Base-by-base conservation (phyloP, 192 early-diverging fungal genomes). In the Funneliformis geosporum region DNA sequence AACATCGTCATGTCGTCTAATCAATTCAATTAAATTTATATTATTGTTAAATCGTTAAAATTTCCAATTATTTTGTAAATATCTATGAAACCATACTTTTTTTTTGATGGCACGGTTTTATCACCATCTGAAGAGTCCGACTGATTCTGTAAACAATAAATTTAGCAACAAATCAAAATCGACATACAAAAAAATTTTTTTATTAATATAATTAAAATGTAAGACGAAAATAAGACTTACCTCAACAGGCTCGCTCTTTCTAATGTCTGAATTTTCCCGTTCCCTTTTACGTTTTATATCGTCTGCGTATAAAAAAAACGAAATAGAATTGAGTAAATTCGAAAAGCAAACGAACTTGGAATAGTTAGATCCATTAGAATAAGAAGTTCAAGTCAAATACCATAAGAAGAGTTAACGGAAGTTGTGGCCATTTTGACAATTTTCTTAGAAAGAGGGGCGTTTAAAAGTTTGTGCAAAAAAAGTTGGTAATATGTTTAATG, bases 241-340 rank as follows among this genome's bases (percentile, higher is more conserved):
- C 1, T 55, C 18, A 55, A 55, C 27, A 16, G 62, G 62, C 27
- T 65, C 27, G 12, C 28, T 55, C 16, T 55, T 18, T 6, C 16
- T 33, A 28, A 21, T 33, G 14, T 65, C 62, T 14, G 62, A 65
- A 11, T 28, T 28, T 28, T 65, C 62, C 0, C 62, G 27, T 65
- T 65, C 62, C 27, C 62, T 65, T 65, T 65, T 65, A 25, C 62
- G 62, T 65, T 65, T 65, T 0, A 65, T 28, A 28, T 65, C 62
- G 10, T 65, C 62, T 65, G 14, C 27, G 23, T 61, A 23, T 2
- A 8, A 61, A 61, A 23, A 61, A 61, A 18, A 25, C 7, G 23
- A 61, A 61, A 65, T 65, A 33, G 6, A 27, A 14, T 65, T 28
- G 16, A 65, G 2, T 28, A 28, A 64, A 21, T 21, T 64, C 21